Base-by-base conservation (phyloP, 2,329 filamentous ascomycete species). In the Dactylellina drechsleri region DNA sequence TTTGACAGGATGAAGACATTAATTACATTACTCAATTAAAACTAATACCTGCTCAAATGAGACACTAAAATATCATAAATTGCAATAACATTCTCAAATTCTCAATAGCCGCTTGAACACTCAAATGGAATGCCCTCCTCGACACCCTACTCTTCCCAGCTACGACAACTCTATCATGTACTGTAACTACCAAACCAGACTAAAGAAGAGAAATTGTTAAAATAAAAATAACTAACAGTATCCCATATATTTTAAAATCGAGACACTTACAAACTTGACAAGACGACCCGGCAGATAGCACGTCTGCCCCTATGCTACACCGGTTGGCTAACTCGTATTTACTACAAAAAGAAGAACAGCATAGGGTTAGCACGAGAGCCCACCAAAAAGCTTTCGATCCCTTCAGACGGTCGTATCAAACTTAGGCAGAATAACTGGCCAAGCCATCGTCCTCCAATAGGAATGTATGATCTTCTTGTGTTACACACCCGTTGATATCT, bases 201-300 rank as follows among this genome's bases (percentile, higher is more conserved):
- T 60, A 58, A 4, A 7, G 26, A 28, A 28, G 26, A 52, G n/a
- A 65, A 12, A 65, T 18, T 2, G 41, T 65, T 28, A 36, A 41
- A n/a, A n/a, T 20, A 8, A 23, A 45, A 47, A 26, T 16, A 3
- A 36, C n/a, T 20, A 62, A 18, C 23, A 36, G 36, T 26, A 5
- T 18, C 7, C 3, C 41, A 7, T 28, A 47, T 18, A n/a, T 36
- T 49, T 10, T 4, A 28, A 13, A 43, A 16, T 16, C 40, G 45
- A 16, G 23, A 28, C 45, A 73, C 68, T 73, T 61, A 73, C 68
- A 60, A 58, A 73, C 10, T 50, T 57, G 56, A 16, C 68, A 73
- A 43, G 43, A 54, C 7, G 40, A 31, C n/a, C 68, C 61, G n/a
- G 16, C 15, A 0, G 3, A 10, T n/a, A 65, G 66, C 12, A 15